Base-by-base conservation (phyloP, 2,329 filamentous ascomycete genomes). In the Biscogniauxia sp. region DNA sequence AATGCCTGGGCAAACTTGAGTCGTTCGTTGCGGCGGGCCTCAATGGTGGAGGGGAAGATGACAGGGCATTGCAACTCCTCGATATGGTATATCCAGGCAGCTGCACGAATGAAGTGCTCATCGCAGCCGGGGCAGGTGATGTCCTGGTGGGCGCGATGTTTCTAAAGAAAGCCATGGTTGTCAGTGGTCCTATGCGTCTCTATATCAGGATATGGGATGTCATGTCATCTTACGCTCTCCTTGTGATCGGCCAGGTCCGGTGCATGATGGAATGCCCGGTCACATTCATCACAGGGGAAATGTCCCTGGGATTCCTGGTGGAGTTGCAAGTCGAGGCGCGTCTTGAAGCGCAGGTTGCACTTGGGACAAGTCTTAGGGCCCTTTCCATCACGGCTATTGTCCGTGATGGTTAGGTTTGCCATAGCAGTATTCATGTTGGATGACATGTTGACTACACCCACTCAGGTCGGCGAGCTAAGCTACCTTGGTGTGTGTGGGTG, bases 111-210 rank as follows among this genome's bases (percentile, higher is more conserved):
- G 58, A 82, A 84, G 0, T 69, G 70, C 1, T 66, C 61, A 0
- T 67, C 55, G 60, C 83, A 85, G 25, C 78, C 82, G 1, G 81
- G 80, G 54, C 83, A 85, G 2, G 63, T 53, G 1, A 85, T 73
- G 1, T 76, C 61, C 57, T 82, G 78, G 19, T 71, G 65, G 13
- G 74, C 64, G 5, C 74, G 73, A 59, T 82, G 80, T 11, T 64
- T 54, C 78, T 81, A 51, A 15, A 6, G 1, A 45, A 45, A n/a
- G 4, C 11, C 15, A n/a, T 11, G 37, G 37, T 11, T 6, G 37
- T 45, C n/a, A 45, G 37, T n/a, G 7, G 5, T 9, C 13, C 3
- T 19, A 52, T 19, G 17, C 5, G 28, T 5, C 5, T 54, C 70
- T 20, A 70, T 61, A 37, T 20, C 7, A 19, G 20, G 25, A 56